Base-by-base conservation (phyloP, 1,284 basidiomycete genomes). In the Boletus semigastroideus region DNA sequence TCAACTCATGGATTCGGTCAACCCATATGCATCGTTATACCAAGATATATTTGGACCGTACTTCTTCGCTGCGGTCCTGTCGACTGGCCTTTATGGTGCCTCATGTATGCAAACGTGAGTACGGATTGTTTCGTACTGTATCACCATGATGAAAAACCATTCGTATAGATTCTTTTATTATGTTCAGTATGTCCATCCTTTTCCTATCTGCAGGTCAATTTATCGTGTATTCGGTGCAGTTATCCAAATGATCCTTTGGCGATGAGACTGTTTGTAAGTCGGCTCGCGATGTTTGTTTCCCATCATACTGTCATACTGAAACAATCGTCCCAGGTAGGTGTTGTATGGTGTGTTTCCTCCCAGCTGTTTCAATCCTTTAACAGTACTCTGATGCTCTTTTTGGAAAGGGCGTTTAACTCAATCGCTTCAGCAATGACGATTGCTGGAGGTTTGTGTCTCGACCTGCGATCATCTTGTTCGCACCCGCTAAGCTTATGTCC, bases 101-200 rank as follows among this genome's bases (percentile, higher is more conserved):
- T 14, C 43, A 8, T 58, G 55, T 31, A 54, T 58, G 58, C 57
- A 58, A 44, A 58, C 44, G 57, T 60, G 40, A 46, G 57, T 30
- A 10, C 10, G 10, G 11, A 19, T 19, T 42, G 12, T 48, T 30
- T 16, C 13, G 12, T 19, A 4, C 22, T 25, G 16, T 31, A 9
- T 33, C 4, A 14, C 5, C 20, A 31, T 25, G 22, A 30, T 4
- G n/a, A 9, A 37, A 34, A 12, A 19, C 12, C n/a, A 19, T 30
- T 16, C 10, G 31, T 9, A 14, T 30, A 59, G 58, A 31, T 62
- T 60, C 36, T 53, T 38, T 11, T 63, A 63, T 17, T 42, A 30
- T 30, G 41, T 30, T 7, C 41, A 42, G 41, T 42, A 30, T 8
- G 41, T 17, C 12, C 41, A 11, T 19, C 17, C 14, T 8, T 20